phyloP scores from a whole-genome alignment of 2,329 filamentous ascomycete species.

The Fusarium pseudograminearum region DNA sequence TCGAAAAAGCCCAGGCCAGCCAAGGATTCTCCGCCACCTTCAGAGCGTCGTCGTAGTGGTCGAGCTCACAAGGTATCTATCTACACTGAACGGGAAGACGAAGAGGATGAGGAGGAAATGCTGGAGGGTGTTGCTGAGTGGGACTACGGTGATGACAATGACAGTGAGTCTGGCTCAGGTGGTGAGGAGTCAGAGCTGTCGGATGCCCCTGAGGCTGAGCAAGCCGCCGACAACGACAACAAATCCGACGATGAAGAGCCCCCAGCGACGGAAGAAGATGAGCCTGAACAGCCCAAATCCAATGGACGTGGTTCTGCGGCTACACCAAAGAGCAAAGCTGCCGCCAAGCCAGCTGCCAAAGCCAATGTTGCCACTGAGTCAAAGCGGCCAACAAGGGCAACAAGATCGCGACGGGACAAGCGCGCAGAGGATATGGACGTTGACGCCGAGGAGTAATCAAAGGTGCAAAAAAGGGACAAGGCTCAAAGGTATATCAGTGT shows the following conservation, averaged over 20 bases:
- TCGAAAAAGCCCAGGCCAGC: slow-evolving; percentile 48
- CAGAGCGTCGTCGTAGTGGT: slow-evolving; percentile 69
- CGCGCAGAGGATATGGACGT: slow-evolving; percentile 53
- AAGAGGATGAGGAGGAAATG: slow-evolving; percentile 72
- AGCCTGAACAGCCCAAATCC: slow-evolving; percentile 40
- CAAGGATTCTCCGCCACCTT: slow-evolving; percentile 52
- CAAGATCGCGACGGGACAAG: slow-evolving; percentile 48
- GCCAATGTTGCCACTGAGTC: slow-evolving; percentile 39
- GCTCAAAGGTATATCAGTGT: slow-evolving; percentile 25
- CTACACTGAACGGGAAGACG: slow-evolving; percentile 69
- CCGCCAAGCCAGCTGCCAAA: slow-evolving; percentile 45
- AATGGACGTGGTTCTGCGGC: slow-evolving; percentile 44
- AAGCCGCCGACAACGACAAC: slow-evolving; percentile 24
- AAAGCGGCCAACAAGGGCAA: slow-evolving; percentile 42
- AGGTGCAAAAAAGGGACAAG: not conserved
- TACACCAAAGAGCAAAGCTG: slow-evolving; percentile 40
- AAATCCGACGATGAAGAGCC: slow-evolving; percentile 31
- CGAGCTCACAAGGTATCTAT: slow-evolving; percentile 60
- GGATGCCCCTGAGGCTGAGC: slow-evolving; percentile 36
- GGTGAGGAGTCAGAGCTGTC: slow-evolving; percentile 43
- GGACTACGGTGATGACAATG: slow-evolving; percentile 58
- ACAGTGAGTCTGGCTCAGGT: slow-evolving; percentile 34
- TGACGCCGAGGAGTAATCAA: slow-evolving; percentile 50
- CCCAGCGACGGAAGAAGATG: slow-evolving; percentile 35
- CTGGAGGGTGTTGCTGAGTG: slow-evolving; percentile 70